Percentiles rank a stretch among this genome's conserved stretches.
Conservation (phyloP, 2,329 filamentous ascomycete species). For the Zymoseptoria pseudotritici region DNA sequence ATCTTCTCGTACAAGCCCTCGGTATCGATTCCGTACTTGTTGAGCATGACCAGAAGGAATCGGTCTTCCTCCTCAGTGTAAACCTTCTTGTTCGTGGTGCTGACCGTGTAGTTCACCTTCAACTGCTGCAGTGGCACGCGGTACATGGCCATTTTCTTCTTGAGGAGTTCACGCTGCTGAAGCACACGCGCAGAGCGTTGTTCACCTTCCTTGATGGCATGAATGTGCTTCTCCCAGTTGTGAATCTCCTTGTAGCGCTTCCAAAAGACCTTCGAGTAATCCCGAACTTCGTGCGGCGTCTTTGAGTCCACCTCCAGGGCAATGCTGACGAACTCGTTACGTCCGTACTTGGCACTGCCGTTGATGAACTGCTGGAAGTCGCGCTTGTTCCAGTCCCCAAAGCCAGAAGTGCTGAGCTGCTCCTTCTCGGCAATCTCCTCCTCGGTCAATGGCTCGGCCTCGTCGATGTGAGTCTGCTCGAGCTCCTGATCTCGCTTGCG, state of each 20-base stretch:
- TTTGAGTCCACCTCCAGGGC: slow-evolving; percentile 89
- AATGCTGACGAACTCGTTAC: slow-evolving; percentile 77
- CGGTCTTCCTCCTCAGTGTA: slow-evolving; percentile 98
- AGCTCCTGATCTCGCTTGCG: slow-evolving; percentile 80
- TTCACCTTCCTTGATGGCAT: slow-evolving; percentile 86
- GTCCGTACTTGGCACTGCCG: slow-evolving; percentile 85
- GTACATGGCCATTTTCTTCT: slow-evolving; percentile 93
- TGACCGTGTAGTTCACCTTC: slow-evolving; percentile 98
- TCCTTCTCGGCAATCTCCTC: slow-evolving; percentile 85
- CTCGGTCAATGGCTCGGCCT: slow-evolving; percentile 78
- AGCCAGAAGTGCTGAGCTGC: slow-evolving; percentile 72
- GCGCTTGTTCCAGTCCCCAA: slow-evolving; percentile 89
- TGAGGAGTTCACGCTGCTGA: slow-evolving; percentile 85
- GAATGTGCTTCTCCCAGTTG: slow-evolving; percentile 83
- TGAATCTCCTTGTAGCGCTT: slow-evolving; percentile 83
- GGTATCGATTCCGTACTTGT: slow-evolving; percentile 84
- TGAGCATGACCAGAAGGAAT: slow-evolving; percentile 86
- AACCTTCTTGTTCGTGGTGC: slow-evolving; percentile 98
- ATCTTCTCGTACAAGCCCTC: slow-evolving; percentile 89
- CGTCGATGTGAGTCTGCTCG: slow-evolving; percentile 89
- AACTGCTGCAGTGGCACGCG: slow-evolving; percentile 96
- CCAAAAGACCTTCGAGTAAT: slow-evolving; percentile 95
- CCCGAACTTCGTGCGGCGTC: slow-evolving; percentile 72
- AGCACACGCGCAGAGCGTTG: slow-evolving; percentile 82
- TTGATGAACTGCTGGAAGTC: slow-evolving; percentile 99